Percentiles rank a stretch among this genome's conserved stretches.
These are phyloP conservation scores for Ustilago esculenta DNA, from an alignment of 1,284 basidiomycete genomes.

Conservation along the genomic window DNA sequence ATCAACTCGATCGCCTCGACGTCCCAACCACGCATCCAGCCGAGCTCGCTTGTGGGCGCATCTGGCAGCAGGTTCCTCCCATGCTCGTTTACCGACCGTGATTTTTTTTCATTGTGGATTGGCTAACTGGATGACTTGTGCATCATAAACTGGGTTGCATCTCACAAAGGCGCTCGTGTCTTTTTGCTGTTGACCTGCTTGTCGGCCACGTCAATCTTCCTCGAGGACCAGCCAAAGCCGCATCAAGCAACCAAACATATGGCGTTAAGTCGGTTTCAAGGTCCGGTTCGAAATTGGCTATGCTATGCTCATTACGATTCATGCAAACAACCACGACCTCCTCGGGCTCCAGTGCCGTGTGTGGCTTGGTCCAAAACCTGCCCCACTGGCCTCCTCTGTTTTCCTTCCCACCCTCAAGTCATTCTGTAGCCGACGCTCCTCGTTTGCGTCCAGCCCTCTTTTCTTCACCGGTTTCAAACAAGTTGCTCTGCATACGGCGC, in stretches of 20 bases:
- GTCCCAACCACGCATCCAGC: constrained; percentile 7
- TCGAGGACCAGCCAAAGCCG: too few relatives aligned
- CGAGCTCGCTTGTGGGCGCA: constrained; percentile 6
- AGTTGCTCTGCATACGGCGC: constrained; percentile 5
- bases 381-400: background rate
- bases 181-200: too few relatives aligned
- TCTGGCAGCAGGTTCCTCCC: constrained; percentile 4
- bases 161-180: too few relatives aligned
- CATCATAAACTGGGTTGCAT: too few relatives aligned
- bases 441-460: background rate
- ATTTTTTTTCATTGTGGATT: too few relatives aligned
- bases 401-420: background rate
- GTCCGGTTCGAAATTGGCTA: constrained; percentile 13
- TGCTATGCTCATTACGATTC: constrained; percentile 20
- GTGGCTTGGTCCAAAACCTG: too few relatives aligned
- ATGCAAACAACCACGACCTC: constrained; percentile 6
- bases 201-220: background rate
- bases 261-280: constrained; percentile 18
- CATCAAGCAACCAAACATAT: constrained; percentile 1
- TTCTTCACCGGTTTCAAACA: constrained; percentile 11
- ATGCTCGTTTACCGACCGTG: background rate
- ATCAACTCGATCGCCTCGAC: too few relatives aligned
- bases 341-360: constrained; percentile 2
- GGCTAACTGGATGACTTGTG: too few relatives aligned
- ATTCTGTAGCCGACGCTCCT: too few relatives aligned